phyloP scores from a whole-genome alignment of 441 rosid species.

The Pelargonium australe region DNA sequence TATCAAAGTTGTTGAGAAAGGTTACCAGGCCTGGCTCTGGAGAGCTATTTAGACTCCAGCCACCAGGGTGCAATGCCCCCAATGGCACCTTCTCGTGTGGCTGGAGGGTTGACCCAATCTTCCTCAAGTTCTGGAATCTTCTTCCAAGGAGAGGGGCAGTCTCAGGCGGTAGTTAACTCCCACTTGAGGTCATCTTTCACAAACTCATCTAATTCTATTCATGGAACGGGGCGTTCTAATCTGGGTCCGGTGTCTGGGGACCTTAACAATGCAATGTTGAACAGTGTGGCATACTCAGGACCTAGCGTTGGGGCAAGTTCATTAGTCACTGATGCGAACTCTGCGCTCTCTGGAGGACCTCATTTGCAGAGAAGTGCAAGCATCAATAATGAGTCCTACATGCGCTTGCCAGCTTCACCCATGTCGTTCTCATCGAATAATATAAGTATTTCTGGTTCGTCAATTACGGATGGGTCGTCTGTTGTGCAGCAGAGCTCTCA shows the following conservation, averaged over 20 bases:
- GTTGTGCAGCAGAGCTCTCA: constrained; percentile 63
- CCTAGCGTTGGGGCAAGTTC: constrained; percentile 96
- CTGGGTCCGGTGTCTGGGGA: constrained; percentile 76
- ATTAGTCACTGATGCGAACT: constrained; percentile 92
- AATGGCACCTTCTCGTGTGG: constrained; percentile 72
- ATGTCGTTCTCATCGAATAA: constrained; percentile 91
- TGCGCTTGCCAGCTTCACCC: constrained; percentile 97
- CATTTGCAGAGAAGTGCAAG: constrained; percentile 94
- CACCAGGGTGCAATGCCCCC: constrained; percentile 54
- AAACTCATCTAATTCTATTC: constrained; percentile 65
- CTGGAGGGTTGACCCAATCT: constrained; percentile 82
- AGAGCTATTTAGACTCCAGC: constrained; percentile 61
- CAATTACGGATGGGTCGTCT: constrained; percentile 78
- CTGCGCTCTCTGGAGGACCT: constrained; percentile 83
- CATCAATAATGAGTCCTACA: constrained; percentile 81
- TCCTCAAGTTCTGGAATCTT: constrained; percentile 91
- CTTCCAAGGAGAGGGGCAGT: constrained; percentile 95
- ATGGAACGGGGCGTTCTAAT: constrained; percentile 62
- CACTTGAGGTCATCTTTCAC: constrained; percentile 79
- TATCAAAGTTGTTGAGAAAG: constrained; percentile 6
- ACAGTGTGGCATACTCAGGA: constrained; percentile 81
- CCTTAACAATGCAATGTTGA: constrained; percentile 69
- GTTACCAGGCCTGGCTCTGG: constrained; percentile 57
- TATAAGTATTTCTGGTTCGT: constrained; percentile 80
- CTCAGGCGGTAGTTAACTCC: constrained; percentile 75